These are phyloP conservation scores for Agastache rugosa DNA, from an alignment of 257 asterid species.

Conservation along the genomic window DNA sequence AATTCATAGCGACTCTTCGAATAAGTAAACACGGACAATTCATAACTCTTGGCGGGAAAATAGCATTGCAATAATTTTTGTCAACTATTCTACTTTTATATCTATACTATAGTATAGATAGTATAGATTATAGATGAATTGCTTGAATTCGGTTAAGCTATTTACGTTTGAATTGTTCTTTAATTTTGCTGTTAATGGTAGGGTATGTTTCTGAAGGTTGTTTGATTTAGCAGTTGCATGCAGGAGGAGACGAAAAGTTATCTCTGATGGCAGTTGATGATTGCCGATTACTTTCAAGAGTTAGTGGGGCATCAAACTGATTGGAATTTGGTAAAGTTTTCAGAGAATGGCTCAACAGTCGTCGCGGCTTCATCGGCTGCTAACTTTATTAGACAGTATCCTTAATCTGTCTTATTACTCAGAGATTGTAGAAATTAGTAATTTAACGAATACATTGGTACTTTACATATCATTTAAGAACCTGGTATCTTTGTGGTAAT, in stretches of 20 bases:
- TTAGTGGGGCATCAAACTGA: slow-evolving; percentile 46
- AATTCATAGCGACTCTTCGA: not conserved
- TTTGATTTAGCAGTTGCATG: slow-evolving; percentile 44
- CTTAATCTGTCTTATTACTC: slow-evolving; percentile 40
- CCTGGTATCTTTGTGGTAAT: not conserved
- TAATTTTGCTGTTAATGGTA: slow-evolving; percentile 34
- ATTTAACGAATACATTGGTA: not conserved
- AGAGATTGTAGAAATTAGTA: slow-evolving; percentile 7
- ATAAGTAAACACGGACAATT: not conserved
- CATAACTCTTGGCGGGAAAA: slow-evolving; percentile 3
- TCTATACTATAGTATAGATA: not conserved
- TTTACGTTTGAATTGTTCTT: not conserved
- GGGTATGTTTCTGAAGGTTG: slow-evolving; percentile 38
- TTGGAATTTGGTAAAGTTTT: slow-evolving; percentile 41
- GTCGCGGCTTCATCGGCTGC: slow-evolving; percentile 92
- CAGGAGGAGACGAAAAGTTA: slow-evolving; percentile 40
- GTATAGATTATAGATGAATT: not conserved
- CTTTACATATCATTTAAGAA: not conserved
- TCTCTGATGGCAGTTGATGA: slow-evolving; percentile 36
- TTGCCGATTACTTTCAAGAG: slow-evolving; percentile 36
- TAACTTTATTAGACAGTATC: slow-evolving; percentile 98
- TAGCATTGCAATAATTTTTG: not conserved
- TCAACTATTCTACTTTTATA: not conserved
- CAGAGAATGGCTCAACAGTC: slow-evolving; percentile 91
- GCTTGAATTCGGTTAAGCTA: slow-evolving; percentile 15